Percentiles rank a stretch among this genome's conserved stretches.
phyloP scores from a whole-genome alignment of 2,329 filamentous ascomycete genomes.

The Curvularia lunata region DNA sequence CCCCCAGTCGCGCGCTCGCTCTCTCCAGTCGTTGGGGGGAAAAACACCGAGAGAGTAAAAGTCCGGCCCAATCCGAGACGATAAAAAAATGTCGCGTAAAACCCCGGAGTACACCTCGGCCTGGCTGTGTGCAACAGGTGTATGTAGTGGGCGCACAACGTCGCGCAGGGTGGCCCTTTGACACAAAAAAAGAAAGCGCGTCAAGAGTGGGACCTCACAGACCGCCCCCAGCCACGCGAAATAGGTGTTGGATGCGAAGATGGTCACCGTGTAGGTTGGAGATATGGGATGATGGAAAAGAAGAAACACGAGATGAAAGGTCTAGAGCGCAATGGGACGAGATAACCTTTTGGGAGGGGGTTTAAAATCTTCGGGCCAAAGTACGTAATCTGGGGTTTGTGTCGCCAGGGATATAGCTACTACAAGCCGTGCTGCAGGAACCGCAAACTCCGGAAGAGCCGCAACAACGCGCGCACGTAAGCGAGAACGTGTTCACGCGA shows the following conservation, averaged over 20 bases:
- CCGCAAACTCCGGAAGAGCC: constrained; percentile 11
- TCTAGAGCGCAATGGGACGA: constrained; percentile 16
- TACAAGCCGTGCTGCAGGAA: constrained; percentile 25
- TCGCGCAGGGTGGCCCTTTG: not conserved
- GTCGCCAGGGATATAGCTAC: constrained; percentile 10
- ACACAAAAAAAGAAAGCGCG: constrained; percentile 8
- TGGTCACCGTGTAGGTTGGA: not conserved
- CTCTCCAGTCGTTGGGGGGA: no score
- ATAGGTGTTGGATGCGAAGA: not conserved
- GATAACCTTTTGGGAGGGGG: no score
- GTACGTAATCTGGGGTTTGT: constrained; percentile 28
- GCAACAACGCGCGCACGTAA: constrained; percentile 5
- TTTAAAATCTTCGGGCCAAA: constrained; percentile 23
- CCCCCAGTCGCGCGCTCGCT: no score
- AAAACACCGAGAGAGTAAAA: no score
- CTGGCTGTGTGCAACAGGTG: no score
- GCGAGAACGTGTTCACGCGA: constrained; percentile 12
- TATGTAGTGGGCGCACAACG: no score
- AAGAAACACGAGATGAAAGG: constrained; percentile 3
- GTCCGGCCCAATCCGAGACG: no score
- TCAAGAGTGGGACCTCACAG: not conserved
- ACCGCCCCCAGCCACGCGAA: not conserved
- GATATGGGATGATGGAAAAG: no score
- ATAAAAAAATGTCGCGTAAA: no score
- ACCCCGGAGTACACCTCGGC: no score